Base-by-base conservation (phyloP, 441 rosid species). In the Arabidopsis lyrata region DNA sequence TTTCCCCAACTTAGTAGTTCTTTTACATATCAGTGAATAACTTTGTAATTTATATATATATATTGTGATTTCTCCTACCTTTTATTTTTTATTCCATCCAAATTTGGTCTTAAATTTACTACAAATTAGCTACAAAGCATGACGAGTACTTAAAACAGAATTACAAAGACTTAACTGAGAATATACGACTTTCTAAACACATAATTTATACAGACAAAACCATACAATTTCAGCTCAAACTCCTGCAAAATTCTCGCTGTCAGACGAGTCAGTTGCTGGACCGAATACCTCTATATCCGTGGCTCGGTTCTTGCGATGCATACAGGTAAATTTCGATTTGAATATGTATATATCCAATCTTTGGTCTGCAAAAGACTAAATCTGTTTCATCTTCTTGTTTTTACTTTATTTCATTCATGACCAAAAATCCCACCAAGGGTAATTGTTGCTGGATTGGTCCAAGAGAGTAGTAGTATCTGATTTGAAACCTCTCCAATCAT, bases 391-490 rank as follows among this genome's bases (percentile, higher is more conserved):
- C 31, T 27, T 49, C 24, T 41, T 29, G 31, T 29, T 29, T 29
- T 3, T 4, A 29, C 29, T 15, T 35, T 14, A 27, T 31, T 9
- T 44, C 0, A 20, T 16, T 86, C 75, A 91, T 70, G 84, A 83
- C 97, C 98, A 88, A 80, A 85, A 87, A 67, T 88, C 96, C 96
- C 95, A 90, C 96, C 96, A 92, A 55, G 86, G 88, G 53, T 78
- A 83, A 35, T 74, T 83, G 66, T 68, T 61, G 45, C 79, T 81
- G 0, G 95, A 81, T 57, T 85, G 90, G 62, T 87, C 75, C 61
- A 90, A 90, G 41, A 88, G 87, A 29, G 63, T 81, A 56, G n/a
- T n/a, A n/a, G 74, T 78, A 38, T 83, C 86, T 9, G 97, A 83
- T 20, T 81, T 85, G 42, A 90, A 78, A 78, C 79, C 75, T 76